Evolutionary conservation across 1,139 yeast genomes (phyloP).

Genomic region (Candida neerlandica): DNA sequence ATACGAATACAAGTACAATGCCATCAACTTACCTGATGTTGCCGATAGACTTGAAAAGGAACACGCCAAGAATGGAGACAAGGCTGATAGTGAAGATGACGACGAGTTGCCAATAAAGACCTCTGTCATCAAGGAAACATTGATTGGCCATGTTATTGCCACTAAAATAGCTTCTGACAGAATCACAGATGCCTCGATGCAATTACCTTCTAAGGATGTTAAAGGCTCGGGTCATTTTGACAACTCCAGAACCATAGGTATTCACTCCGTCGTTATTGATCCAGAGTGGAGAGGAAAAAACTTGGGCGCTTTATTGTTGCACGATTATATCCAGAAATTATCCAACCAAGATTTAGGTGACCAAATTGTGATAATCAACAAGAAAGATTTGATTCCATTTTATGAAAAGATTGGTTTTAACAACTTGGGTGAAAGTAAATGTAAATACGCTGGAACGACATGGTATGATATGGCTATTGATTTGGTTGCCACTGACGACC

Average conservation of each 20-base stretch:
- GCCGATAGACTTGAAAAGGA: conserved; percentile 38
- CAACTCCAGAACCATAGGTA: conserved; percentile 70
- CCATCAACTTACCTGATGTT: conserved; percentile 48
- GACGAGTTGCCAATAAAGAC: conserved; percentile 50
- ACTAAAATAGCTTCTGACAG: conserved; percentile 61
- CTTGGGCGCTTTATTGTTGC: conserved; percentile 78
- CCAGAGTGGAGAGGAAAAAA: conserved; percentile 81
- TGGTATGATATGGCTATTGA: conserved; percentile 73
- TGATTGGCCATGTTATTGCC: conserved; percentile 84
- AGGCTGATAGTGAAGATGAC: conserved; percentile 32
- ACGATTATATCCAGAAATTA: conserved; percentile 88
- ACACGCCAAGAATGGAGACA: conserved; percentile 22
- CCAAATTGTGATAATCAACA: conserved; percentile 73
- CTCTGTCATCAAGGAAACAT: conserved; percentile 60
- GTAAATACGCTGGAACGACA: conserved; percentile 58
- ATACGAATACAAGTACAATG: conserved; percentile 49
- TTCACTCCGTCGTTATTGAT: conserved; percentile 80
- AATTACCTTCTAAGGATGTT: conserved; percentile 46
- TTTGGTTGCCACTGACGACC: conserved; percentile 62
- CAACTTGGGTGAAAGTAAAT: conserved; percentile 61
- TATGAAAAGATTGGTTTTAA: conserved; percentile 80
- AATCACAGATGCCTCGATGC: conserved; percentile 73
- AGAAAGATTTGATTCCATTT: conserved; percentile 68
- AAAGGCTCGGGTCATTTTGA: conserved; percentile 82
- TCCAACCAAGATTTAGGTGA: conserved; percentile 87